Percentiles rank a stretch among this genome's conserved stretches.
phyloP scores from a whole-genome alignment of 2,329 filamentous ascomycete genomes.

The Chaetothyriales sp. region DNA sequence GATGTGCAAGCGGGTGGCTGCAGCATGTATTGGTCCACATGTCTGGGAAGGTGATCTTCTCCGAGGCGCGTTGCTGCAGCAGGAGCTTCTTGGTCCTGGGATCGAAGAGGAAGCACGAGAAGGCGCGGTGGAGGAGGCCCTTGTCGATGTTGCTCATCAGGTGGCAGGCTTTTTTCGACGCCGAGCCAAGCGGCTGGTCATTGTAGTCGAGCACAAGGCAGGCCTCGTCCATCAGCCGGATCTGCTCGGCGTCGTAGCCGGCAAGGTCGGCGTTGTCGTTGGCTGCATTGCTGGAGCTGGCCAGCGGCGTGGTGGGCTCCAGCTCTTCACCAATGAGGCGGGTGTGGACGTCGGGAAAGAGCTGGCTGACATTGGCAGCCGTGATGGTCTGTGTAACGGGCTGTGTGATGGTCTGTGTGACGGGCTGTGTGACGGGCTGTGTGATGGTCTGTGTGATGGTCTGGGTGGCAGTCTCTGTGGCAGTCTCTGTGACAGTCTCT shows the following conservation, averaged over 20 bases:
- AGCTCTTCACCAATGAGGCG: slow-evolving; percentile 36
- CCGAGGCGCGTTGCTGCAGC: slow-evolving; percentile 82
- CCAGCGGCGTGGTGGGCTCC: slow-evolving; percentile 36
- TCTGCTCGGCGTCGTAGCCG: slow-evolving; percentile 95
- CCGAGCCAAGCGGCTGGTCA: slow-evolving; percentile 84
- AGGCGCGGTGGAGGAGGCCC: slow-evolving; percentile 89
- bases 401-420: too few relatives aligned
- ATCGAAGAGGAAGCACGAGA: slow-evolving; percentile 97
- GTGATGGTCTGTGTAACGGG: slow-evolving; percentile 53
- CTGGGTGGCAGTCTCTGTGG: too few relatives aligned
- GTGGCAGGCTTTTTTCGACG: slow-evolving; percentile 97
- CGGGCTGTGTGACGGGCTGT: too few relatives aligned
- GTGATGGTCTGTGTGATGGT: too few relatives aligned
- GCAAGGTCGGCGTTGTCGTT: slow-evolving; percentile 47
- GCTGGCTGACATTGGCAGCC: slow-evolving; percentile 68
- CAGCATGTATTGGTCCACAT: slow-evolving; percentile 99
- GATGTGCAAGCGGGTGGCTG: slow-evolving; percentile 86
- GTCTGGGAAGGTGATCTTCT: slow-evolving; percentile 98
- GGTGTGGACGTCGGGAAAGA: slow-evolving; percentile 73
- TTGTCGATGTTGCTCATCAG: slow-evolving; percentile 98
- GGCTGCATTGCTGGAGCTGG: slow-evolving; percentile 37
- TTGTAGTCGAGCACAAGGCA: slow-evolving; percentile 94
- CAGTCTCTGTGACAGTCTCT: too few relatives aligned
- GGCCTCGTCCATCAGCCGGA: slow-evolving; percentile 94
- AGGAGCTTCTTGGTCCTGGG: slow-evolving; percentile 71